These are phyloP conservation scores for Pseudogymnoascus sp. DNA, from an alignment of 2,329 filamentous ascomycete species.

Conservation along the genomic window DNA sequence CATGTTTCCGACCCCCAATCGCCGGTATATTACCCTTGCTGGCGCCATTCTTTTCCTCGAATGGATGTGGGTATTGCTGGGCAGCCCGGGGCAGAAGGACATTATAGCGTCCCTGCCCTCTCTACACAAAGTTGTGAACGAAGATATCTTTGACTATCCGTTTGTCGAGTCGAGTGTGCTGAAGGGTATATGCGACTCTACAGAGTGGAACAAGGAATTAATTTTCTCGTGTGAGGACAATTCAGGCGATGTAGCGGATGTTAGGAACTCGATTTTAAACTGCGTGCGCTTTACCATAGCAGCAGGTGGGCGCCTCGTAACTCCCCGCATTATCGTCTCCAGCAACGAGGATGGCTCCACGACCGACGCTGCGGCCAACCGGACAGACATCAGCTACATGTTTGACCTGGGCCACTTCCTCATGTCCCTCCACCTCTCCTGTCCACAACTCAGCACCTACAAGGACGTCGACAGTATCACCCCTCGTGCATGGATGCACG, in stretches of 20 bases:
- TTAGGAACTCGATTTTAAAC: conserved; percentile 34
- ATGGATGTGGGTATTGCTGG: conserved; percentile 19
- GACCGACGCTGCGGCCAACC: background rate
- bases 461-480: background rate
- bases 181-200: conserved; percentile 26
- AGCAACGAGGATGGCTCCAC: conserved; percentile 22
- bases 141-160: conserved; percentile 29
- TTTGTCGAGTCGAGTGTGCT: conserved; percentile 31
- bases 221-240: conserved; percentile 34
- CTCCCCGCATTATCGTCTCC: conserved; percentile 31
- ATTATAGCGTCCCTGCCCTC: background rate
- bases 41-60: conserved; percentile 12
- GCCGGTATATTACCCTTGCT: conserved; percentile 16
- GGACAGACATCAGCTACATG: background rate
- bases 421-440: background rate
- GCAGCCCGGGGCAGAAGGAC: conserved; percentile 11
- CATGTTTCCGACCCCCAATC: conserved; percentile 10
- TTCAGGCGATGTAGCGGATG: conserved; percentile 33
- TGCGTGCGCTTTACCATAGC: conserved; percentile 34
- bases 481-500: background rate
- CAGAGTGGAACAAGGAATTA: conserved; percentile 27
- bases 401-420: background rate
- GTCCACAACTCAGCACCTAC: background rate
- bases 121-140: background rate
- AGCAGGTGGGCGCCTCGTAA: conserved; percentile 29